Percentiles rank a stretch among this genome's conserved stretches.
These are phyloP conservation scores for Kazachstania viticola DNA, from an alignment of 805 yeast species.

Conservation along the genomic window DNA sequence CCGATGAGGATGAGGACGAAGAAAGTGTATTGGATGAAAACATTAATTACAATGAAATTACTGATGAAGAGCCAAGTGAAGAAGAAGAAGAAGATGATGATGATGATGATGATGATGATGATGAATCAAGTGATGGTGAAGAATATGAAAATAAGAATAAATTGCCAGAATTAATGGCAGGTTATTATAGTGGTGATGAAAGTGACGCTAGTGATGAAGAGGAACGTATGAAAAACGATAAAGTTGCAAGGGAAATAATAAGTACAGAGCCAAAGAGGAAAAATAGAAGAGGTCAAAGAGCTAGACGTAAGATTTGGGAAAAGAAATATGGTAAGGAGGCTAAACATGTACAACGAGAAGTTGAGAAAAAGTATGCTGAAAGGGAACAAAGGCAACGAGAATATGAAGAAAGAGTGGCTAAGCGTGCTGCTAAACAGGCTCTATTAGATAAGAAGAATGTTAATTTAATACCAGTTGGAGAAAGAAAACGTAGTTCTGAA, in stretches of 20 bases:
- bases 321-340: slow-evolving; percentile 75
- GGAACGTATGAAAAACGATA: too few relatives aligned
- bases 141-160: slow-evolving; percentile 22
- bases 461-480: slow-evolving; percentile 7
- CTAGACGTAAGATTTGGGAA: slow-evolving; percentile 95
- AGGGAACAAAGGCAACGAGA: slow-evolving; percentile 50
- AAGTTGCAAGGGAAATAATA: slow-evolving; percentile 31
- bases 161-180: slow-evolving; percentile 64
- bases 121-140: slow-evolving; percentile 35
- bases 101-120: slow-evolving; percentile 17
- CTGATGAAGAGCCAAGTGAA: slow-evolving; percentile 52
- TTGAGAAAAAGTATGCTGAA: slow-evolving; percentile 41
- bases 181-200: slow-evolving; percentile 81
- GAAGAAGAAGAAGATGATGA: slow-evolving; percentile 20
- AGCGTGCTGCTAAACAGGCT: slow-evolving; percentile 46
- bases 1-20: slow-evolving; percentile 31
- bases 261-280: slow-evolving; percentile 41
- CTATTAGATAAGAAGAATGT: slow-evolving; percentile 17
- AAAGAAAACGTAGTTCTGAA: slow-evolving; percentile 7
- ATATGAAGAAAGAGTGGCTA: slow-evolving; percentile 60
- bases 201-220: slow-evolving; percentile 39
- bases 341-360: slow-evolving; percentile 64
- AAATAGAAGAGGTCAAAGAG: slow-evolving; percentile 94
- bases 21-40: slow-evolving; percentile 18
- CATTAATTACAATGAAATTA: slow-evolving; percentile 39